A percentile compares a stretch with the other conserved stretches of the same genome.
These are phyloP conservation scores for Prosopis cineraria DNA, from an alignment of 306 rosid genomes.

Conservation along the genomic window DNA sequence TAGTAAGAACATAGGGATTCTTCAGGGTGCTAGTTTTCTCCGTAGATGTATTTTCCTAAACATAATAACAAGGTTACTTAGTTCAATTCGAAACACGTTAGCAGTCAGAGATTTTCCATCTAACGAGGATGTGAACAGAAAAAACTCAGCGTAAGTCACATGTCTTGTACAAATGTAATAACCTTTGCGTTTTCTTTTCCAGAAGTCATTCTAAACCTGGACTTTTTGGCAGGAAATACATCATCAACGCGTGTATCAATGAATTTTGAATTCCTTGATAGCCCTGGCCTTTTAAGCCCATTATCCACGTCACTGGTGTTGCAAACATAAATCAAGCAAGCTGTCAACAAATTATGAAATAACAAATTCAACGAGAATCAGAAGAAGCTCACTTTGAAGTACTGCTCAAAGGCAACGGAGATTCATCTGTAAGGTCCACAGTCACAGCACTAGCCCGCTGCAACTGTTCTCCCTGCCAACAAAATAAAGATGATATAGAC, in stretches of 20 bases:
- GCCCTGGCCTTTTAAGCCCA: slow-evolving; percentile 47
- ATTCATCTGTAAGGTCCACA: slow-evolving; percentile 36
- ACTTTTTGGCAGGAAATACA: slow-evolving; percentile 58
- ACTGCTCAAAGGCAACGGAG: slow-evolving; percentile 8
- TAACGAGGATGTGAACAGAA: background rate
- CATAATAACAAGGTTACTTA: slow-evolving; percentile 29
- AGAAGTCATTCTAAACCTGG: slow-evolving; percentile 44
- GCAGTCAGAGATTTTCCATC: slow-evolving; percentile 20
- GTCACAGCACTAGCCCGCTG: slow-evolving; percentile 33
- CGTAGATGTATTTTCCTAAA: slow-evolving; percentile 58
- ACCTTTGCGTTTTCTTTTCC: slow-evolving; percentile 89
- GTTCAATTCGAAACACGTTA: slow-evolving; percentile 14
- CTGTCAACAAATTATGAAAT: slow-evolving; percentile 14
- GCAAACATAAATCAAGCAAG: slow-evolving; percentile 29
- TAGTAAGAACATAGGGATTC: slow-evolving; percentile 52
- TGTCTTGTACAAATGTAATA: slow-evolving; percentile 20
- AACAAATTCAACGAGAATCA: slow-evolving; percentile 17
- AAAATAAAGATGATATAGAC: background rate
- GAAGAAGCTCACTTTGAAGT: slow-evolving; percentile 33
- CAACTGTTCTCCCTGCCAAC: slow-evolving; percentile 52
- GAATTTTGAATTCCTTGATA: slow-evolving; percentile 49
- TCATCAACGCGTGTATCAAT: slow-evolving; percentile 62
- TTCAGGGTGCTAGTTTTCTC: slow-evolving; percentile 56
- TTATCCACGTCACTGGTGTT: slow-evolving; percentile 38
- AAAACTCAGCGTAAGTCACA: background rate